These are phyloP conservation scores for Phytophthora meadii DNA, from an alignment of 352 stramenopile species.

Conservation along the genomic window DNA sequence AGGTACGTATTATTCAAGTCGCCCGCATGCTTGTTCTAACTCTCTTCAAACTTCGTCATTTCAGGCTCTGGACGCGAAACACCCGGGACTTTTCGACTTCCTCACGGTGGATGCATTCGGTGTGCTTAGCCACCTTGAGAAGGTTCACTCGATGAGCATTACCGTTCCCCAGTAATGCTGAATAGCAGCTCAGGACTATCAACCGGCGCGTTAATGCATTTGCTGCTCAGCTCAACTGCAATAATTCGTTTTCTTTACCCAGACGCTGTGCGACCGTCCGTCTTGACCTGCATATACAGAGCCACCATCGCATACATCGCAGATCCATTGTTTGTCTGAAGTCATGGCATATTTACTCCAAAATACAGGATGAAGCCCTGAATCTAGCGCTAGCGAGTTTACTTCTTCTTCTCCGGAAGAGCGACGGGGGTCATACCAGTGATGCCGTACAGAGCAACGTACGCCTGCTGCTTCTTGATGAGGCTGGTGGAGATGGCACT, in stretches of 20 bases:
- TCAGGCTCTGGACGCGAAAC: slow-evolving; percentile 80
- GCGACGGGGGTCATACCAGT: slow-evolving; percentile 77
- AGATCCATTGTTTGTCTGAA: too few relatives aligned
- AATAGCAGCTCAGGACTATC: slow-evolving; percentile 11
- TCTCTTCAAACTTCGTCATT: not conserved
- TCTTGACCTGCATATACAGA: not conserved
- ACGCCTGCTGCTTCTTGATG: slow-evolving; percentile 86
- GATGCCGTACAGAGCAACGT: slow-evolving; percentile 83
- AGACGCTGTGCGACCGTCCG: too few relatives aligned
- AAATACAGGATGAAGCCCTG: too few relatives aligned
- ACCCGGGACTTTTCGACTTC: slow-evolving; percentile 87
- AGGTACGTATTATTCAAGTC: slow-evolving; percentile 39
- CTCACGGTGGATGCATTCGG: slow-evolving; percentile 86
- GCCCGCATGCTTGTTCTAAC: not conserved
- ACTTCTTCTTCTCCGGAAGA: slow-evolving; percentile 54
- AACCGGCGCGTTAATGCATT: slow-evolving; percentile 18
- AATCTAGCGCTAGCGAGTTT: slow-evolving; percentile 23
- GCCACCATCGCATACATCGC: too few relatives aligned
- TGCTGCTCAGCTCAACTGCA: slow-evolving; percentile 25
- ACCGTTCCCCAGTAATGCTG: slow-evolving; percentile 43
- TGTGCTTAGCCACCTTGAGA: slow-evolving; percentile 85
- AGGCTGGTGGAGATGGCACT: slow-evolving; percentile 83
- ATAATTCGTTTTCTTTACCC: slow-evolving; percentile 13
- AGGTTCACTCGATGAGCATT: slow-evolving; percentile 81
- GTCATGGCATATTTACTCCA: too few relatives aligned